Evolutionary conservation across 2,329 filamentous ascomycete genomes (phyloP), one percentile per base, ranked within the genome.

Genomic region (Rhynchosporium agropyri): DNA sequence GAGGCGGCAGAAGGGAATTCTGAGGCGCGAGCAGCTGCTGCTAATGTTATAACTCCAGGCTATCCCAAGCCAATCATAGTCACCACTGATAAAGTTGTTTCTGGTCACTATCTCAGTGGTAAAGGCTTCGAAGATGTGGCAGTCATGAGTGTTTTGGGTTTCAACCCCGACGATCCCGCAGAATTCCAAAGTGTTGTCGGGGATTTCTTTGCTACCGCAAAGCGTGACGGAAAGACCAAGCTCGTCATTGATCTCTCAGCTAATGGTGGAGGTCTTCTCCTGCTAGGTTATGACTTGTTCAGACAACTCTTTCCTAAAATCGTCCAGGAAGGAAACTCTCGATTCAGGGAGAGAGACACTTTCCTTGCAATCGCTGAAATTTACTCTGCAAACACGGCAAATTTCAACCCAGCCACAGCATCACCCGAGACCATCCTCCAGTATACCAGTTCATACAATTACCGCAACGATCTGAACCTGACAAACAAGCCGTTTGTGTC

Each of bases 201-300:
- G 55, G 61, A 74, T 4, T 78, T 86, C 67, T 76, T 87, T 15
- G 74, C 77, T 0, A 74, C 77, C 46, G 79, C 79, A 12, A 78
- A 79, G 48, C 66, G 72, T 1, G 76, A 76, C 1, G 78, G 79
- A 2, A 86, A 86, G 71, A 83, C 77, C 1, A 86, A 84, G 71
- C 77, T 90, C 4, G 78, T 90, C 36, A 82, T 90, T 63, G 88
- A 90, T 66, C 70, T 90, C 6, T 80, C 83, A 3, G 79, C 77
- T 2, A 91, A 90, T 66, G 78, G 77, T 0, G 88, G 87, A 45
- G 87, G 88, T 0, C 74, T 74, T 50, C 70, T 84, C 13, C 68
- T 76, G 7, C 76, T 79, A 7, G 81, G 79, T 0, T 80, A 79
- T 50, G 79, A 82, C 58, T 65, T 81, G 0, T 87, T 87, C 70